Evolutionary conservation across 306 rosid genomes (phyloP).

Genomic region (Malus orientalis): DNA sequence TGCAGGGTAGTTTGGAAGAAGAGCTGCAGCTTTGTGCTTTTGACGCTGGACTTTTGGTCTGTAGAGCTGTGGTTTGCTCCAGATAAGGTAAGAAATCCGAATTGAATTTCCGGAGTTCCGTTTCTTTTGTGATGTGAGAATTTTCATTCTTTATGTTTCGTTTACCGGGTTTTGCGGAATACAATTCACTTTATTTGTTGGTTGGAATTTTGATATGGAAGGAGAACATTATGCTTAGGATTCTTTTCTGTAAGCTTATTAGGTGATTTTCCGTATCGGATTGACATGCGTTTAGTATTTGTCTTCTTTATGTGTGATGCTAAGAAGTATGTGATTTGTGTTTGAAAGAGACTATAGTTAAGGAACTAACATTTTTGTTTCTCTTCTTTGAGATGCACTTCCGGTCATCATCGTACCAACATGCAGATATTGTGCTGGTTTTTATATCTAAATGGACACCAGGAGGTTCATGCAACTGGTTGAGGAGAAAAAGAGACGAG

Average conservation of each 20-base stretch:
- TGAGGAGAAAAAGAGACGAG: conserved; percentile 84
- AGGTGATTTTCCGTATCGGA: not conserved
- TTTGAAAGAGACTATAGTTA: conserved; percentile 16
- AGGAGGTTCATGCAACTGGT: conserved; percentile 79
- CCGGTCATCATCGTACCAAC: conserved; percentile 70
- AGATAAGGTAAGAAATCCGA: conserved; percentile 55
- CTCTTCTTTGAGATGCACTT: conserved; percentile 99
- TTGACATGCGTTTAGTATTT: not conserved
- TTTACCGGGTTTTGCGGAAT: not conserved
- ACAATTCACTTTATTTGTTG: not conserved
- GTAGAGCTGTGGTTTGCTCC: conserved; percentile 13
- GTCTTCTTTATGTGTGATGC: not conserved
- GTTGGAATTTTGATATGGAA: not conserved
- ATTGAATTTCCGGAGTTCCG: not conserved
- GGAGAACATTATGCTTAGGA: not conserved
- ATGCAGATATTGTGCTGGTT: conserved; percentile 79
- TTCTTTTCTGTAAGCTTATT: not conserved
- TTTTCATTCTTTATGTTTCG: not conserved
- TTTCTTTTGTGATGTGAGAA: not conserved
- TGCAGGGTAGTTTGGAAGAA: not conserved
- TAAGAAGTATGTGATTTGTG: not conserved
- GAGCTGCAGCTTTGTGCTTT: conserved; percentile 1
- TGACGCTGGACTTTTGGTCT: conserved; percentile 30
- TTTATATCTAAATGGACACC: conserved; percentile 62
- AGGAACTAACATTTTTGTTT: conserved; percentile 83